A percentile compares a stretch with the other conserved stretches of the same genome.
Conservation (phyloP, 352 stramenopile species). For the Globisporangium rhizosaccharum region DNA sequence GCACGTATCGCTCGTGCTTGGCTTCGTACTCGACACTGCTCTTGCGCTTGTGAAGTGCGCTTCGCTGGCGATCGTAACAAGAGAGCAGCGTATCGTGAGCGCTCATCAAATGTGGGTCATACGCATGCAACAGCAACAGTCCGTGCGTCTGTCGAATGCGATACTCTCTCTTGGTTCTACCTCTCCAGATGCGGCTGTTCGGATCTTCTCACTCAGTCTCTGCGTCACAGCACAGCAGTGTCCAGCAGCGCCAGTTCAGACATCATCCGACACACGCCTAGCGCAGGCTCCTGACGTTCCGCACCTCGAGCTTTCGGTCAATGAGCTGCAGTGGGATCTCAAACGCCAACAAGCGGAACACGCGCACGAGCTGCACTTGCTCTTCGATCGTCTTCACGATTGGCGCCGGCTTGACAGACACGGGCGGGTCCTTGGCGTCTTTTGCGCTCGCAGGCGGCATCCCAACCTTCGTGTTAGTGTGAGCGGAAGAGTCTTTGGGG, state of each 20-base stretch:
- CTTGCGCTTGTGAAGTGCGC: slow-evolving; percentile 11
- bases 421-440: slow-evolving; percentile 8
- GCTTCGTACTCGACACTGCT: slow-evolving; percentile 27
- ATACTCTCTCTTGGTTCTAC: not conserved
- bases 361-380: slow-evolving; percentile 64
- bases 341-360: slow-evolving; percentile 67
- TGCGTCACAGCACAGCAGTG: slow-evolving; percentile 4
- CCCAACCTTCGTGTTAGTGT: not conserved
- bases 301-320: slow-evolving; percentile 59
- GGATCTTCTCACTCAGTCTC: slow-evolving; percentile 42
- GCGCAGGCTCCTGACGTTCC: not conserved
- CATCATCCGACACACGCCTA: not conserved
- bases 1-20: slow-evolving; percentile 33
- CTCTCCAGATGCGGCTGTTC: not conserved
- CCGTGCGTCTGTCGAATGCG: no score
- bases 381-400: slow-evolving; percentile 51
- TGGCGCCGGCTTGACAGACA: slow-evolving; percentile 13
- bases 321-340: slow-evolving; percentile 53
- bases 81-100: not conserved
- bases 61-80: no score
- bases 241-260: not conserved
- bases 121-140: not conserved
- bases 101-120: not conserved
- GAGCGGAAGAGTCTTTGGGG: no score
- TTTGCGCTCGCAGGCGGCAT: not conserved